A percentile compares a stretch with the other conserved stretches of the same genome.
Evolutionary conservation across 2,329 filamentous ascomycete genomes (phyloP).

Genomic region (Fonsecaea nubica): DNA sequence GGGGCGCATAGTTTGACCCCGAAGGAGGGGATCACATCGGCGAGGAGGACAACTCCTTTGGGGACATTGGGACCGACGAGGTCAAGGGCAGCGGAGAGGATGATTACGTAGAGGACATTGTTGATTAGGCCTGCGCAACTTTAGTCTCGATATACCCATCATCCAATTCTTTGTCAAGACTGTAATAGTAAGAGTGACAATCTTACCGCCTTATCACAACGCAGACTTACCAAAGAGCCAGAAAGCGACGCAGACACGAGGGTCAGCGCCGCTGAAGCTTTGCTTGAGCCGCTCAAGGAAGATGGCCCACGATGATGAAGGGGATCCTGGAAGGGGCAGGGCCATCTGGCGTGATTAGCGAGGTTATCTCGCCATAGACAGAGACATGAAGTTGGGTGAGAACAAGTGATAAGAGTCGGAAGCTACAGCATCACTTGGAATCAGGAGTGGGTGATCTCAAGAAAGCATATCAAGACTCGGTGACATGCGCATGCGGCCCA

Average conservation of each 20-base stretch:
- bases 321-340: conserved; percentile 63
- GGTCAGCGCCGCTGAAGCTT: conserved; percentile 71
- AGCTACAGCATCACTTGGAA: neutral
- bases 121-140: conserved; percentile 76
- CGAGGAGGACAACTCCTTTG: conserved; percentile 90
- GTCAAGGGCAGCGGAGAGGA: conserved; percentile 92
- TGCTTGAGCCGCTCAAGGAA: conserved; percentile 70
- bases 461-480: neutral
- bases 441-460: neutral
- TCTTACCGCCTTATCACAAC: neutral
- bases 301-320: conserved; percentile 73
- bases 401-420: neutral
- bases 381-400: neutral
- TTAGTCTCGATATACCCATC: neutral
- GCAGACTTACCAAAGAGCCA: conserved; percentile 82
- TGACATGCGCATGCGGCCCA: neutral
- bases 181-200: neutral
- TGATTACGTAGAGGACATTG: conserved; percentile 97
- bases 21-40: conserved; percentile 90
- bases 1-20: conserved; percentile 85
- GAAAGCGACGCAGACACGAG: conserved; percentile 77
- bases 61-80: conserved; percentile 86
- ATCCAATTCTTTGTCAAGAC: neutral
- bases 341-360: conserved; percentile 28
- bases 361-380: neutral